Evolutionary conservation across 2,329 filamentous ascomycete species (phyloP).

Genomic region (Penicillium sp.): DNA sequence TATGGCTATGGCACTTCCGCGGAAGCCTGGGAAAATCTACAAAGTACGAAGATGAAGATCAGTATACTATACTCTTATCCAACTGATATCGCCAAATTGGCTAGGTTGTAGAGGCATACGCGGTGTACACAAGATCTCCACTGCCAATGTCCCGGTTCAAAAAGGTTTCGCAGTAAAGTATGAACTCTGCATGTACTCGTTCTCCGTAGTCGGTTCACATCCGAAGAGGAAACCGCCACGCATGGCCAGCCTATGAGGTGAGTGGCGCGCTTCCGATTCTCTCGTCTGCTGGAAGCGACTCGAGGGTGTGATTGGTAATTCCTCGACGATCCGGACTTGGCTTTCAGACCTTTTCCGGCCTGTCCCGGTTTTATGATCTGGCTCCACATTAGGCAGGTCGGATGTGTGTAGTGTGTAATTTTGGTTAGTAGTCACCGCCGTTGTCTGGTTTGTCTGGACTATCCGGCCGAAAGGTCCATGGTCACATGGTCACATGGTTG

Average conservation of each 20-base stretch:
- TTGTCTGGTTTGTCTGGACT: constrained; percentile 9
- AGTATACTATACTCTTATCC: background rate
- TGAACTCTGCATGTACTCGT: no score
- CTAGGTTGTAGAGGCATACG: background rate
- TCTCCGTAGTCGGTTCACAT: constrained; percentile 3
- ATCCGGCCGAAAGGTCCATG: constrained; percentile 8
- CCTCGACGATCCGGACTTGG: constrained; percentile 26
- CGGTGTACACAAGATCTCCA: background rate
- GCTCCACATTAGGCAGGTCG: constrained; percentile 1
- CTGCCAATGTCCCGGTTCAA: background rate
- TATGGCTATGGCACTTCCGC: no score
- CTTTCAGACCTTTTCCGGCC: constrained; percentile 21
- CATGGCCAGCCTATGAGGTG: constrained; percentile 25
- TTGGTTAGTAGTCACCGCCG: constrained; percentile 1
- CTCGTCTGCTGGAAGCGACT: constrained; percentile 14
- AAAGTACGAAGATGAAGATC: background rate
- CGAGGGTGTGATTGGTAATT: constrained; percentile 21
- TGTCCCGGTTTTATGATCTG: constrained; percentile 15
- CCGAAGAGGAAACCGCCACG: constrained; percentile 10
- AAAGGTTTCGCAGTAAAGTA: no score
- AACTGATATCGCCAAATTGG: background rate
- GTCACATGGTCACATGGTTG: background rate
- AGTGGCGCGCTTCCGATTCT: constrained; percentile 25
- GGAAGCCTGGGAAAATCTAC: no score
- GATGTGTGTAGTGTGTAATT: no score